These are phyloP conservation scores for Yamadazyma takamatsuzukensis DNA, from an alignment of 805 yeast species.

Conservation along the genomic window DNA sequence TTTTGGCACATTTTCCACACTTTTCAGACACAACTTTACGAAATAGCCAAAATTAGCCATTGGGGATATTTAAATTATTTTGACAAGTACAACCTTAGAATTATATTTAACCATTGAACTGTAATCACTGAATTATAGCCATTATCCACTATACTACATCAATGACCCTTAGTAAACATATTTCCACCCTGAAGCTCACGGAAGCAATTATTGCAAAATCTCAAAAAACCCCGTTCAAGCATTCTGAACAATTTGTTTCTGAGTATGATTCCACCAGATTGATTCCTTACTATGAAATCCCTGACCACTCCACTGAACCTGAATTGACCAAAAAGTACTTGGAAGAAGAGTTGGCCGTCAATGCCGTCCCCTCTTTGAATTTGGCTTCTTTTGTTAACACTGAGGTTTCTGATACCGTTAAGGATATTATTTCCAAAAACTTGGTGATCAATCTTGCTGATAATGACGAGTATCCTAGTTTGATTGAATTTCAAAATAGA, in stretches of 20 bases:
- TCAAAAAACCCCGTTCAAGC: slow-evolving; percentile 18
- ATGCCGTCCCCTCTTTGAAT: slow-evolving; percentile 80
- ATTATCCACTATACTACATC: no score
- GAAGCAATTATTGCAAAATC: slow-evolving; percentile 22
- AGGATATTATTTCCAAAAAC: slow-evolving; percentile 60
- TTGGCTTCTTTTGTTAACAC: slow-evolving; percentile 90
- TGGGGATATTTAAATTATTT: no score
- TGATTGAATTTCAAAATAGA: slow-evolving; percentile 74
- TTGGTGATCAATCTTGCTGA: slow-evolving; percentile 87
- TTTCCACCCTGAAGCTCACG: slow-evolving; percentile 43
- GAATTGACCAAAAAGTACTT: slow-evolving; percentile 58
- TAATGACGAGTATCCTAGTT: slow-evolving; percentile 87
- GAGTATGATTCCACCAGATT: slow-evolving; percentile 25
- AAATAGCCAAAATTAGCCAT: no score
- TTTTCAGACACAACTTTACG: no score
- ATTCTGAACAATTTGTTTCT: slow-evolving; percentile 29
- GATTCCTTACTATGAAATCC: slow-evolving; percentile 60
- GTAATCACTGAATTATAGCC: no score
- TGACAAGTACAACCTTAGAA: no score
- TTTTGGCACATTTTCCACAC: no score
- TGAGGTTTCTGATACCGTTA: slow-evolving; percentile 40
- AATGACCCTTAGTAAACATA: slow-evolving; percentile 45
- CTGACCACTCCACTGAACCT: slow-evolving; percentile 50
- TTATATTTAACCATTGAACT: no score
- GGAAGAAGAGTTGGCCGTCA: slow-evolving; percentile 71